A percentile compares a stretch with the other conserved stretches of the same genome.
Evolutionary conservation across 2,329 filamentous ascomycete genomes (phyloP).

Genomic region (Trichoderma atrobrunneum): DNA sequence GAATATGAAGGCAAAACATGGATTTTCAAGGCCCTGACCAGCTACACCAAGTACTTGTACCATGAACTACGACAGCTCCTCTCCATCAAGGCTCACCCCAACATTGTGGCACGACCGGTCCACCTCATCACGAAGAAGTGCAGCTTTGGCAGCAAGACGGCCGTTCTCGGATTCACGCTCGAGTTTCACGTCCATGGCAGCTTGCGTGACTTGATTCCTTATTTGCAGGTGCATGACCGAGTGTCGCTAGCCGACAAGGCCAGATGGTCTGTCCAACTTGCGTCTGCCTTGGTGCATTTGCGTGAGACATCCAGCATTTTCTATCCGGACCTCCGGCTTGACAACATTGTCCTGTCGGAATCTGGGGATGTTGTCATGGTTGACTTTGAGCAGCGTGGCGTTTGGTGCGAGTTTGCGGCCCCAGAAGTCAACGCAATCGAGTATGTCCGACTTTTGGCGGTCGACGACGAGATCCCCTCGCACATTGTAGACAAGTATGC

Average conservation of each 20-base stretch:
- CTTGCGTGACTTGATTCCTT: constrained; percentile 54
- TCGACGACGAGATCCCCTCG: constrained; percentile 45
- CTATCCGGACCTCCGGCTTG: constrained; percentile 58
- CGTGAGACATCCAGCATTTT: constrained; percentile 45
- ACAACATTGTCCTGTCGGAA: constrained; percentile 55
- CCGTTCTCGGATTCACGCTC: constrained; percentile 56
- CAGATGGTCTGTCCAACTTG: constrained; percentile 54
- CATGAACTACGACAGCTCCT: constrained; percentile 58
- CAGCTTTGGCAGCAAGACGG: constrained; percentile 54
- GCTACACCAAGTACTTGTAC: constrained; percentile 58
- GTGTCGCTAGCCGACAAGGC: constrained; percentile 45
- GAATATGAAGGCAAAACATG: constrained; percentile 40
- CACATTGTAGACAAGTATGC: constrained; percentile 42
- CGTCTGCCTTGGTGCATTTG: constrained; percentile 50
- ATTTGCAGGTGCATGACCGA: constrained; percentile 45
- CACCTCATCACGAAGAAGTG: constrained; percentile 56
- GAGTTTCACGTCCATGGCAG: constrained; percentile 54
- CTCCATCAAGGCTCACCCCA: constrained; percentile 48
- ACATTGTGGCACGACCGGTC: constrained; percentile 50
- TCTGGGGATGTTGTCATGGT: constrained; percentile 51
- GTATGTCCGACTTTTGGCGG: constrained; percentile 53
- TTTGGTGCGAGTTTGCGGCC: constrained; percentile 60
- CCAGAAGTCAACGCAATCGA: constrained; percentile 60
- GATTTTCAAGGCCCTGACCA: constrained; percentile 58
- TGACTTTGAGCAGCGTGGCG: constrained; percentile 61